Base-by-base conservation (phyloP, 805 yeast species). In the Nematodospora valgi region DNA sequence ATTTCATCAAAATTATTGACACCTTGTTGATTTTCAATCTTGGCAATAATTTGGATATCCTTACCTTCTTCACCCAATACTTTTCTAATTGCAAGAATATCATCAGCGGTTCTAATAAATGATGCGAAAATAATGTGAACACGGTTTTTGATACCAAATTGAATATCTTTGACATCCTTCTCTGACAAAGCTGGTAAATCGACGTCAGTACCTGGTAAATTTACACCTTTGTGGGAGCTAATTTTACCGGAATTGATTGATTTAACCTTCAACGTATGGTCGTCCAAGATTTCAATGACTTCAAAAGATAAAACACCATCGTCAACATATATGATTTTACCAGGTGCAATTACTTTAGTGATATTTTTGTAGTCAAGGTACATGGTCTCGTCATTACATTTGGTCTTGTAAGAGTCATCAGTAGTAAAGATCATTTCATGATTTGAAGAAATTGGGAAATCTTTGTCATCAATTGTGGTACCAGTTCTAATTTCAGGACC, bases 401-500 rank as follows among this genome's bases (percentile, higher is more conserved):
- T 59, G 62, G 70, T 74, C 50, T 78, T 71, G 74, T 77, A 91
- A 50, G 75, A 72, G 38, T 80, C 91, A 64, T 91, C 94, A 44
- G 98, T 93, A 62, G 97, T 71, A 76, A 93, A 85, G 59, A 72
- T 79, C 95, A 93, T 85, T 66, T 83, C 91, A 67, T 87, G 96
- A 69, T 79, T 80, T 43, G 93, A 76, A 29, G 76, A 67, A 56
- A 93, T 84, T 57, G 96, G 83, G 69, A 68, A 87, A 62, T 93
- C 98, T 43, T 68, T 65, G 41, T 78, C 85, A 56, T 76, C 86
- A 46, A 68, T 63, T 53, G 98, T 93, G 65, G 88, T 80, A 68
- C 98, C 98, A 40, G 98, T 91, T 80, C 98, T 86, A 73, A 93
- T 93, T 74, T 93, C 98, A 46, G 98, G 98, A 53, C 98, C 98